A percentile compares a stretch with the other conserved stretches of the same genome.
These are phyloP conservation scores for Boletus vinaceobasis DNA, from an alignment of 768 basidiomycete species.

Conservation along the genomic window DNA sequence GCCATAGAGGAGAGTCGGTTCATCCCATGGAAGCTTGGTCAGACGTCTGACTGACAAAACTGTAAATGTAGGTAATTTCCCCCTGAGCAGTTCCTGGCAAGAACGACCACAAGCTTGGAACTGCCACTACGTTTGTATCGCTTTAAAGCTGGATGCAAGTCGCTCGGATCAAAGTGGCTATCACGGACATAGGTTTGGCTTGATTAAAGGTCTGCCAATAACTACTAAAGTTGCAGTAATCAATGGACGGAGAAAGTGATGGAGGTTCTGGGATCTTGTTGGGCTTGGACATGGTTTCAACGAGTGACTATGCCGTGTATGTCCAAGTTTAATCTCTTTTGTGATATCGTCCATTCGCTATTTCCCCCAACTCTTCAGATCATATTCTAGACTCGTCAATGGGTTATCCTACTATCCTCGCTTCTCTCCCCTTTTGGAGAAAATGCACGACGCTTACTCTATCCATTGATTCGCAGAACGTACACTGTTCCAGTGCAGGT, in stretches of 20 bases:
- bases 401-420: not conserved
- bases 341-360: not conserved
- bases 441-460: not conserved
- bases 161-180: constrained; percentile 9
- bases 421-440: not conserved
- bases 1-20: constrained; percentile 10
- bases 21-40: not conserved
- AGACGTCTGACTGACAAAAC: not conserved
- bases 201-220: not conserved
- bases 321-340: constrained; percentile 1
- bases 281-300: constrained; percentile 51
- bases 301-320: constrained; percentile 56
- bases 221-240: not conserved
- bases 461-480: constrained; percentile 38
- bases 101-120: not conserved
- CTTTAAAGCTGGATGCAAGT: not conserved
- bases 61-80: not conserved
- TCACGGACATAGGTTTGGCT: not conserved
- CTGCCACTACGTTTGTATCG: not conserved
- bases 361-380: not conserved
- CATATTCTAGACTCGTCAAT: not conserved
- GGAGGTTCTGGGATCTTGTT: constrained; percentile 56
- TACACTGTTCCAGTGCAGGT: constrained; percentile 63
- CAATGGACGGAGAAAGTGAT: constrained; percentile 35
- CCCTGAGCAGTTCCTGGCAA: not conserved